Base-by-base conservation (phyloP, 371 early-diverging fungal genomes). In the Phascolomyces articulosus region DNA sequence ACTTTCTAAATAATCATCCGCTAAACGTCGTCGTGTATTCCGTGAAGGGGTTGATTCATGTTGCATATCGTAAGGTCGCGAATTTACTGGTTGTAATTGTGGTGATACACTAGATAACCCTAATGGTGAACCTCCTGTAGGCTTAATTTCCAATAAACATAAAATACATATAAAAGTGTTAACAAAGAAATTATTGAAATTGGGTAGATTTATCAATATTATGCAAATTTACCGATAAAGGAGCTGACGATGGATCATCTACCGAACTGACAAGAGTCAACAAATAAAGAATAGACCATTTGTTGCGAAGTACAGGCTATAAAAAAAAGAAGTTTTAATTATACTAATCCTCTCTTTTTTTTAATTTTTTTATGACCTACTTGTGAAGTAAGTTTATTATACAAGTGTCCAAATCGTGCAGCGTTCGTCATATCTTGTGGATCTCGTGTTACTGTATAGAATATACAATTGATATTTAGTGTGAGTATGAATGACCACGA, bases 261-360 rank as follows among this genome's bases (percentile, higher is more conserved):
- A 64, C 75, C 47, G 85, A 79, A 38, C 87, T 82, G 31, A 90
- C 40, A 4, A 84, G 80, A 4, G 80, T 75, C 53, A 95, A 69
- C 40, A 93, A 80, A 64, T 94, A 90, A 1, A 94, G 77, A 23
- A 87, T 80, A 13, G 94, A 80, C 93, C 94, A 93, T 70, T 84
- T 88, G 38, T 86, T 82, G 26, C 66, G 69, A 49, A 83, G 58
- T 10, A 78, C 76, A 27, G 79, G 62, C 86, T 87, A 74, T 16
- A 38, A 48, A 20, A 27, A 31, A 20, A n/a, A 26, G 27, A 29
- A 18, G 15, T 16, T 27, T 24, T 44, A 40, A 26, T 47, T 27
- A 24, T 15, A 44, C 29, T 13, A 13, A 16, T 24, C 24, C 26
- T 11, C 29, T 15, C 44, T 54, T 16, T 29, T 56, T 27, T 40